These are phyloP conservation scores for Nakazawaea populi DNA, from an alignment of 805 yeast genomes.

Conservation along the genomic window DNA sequence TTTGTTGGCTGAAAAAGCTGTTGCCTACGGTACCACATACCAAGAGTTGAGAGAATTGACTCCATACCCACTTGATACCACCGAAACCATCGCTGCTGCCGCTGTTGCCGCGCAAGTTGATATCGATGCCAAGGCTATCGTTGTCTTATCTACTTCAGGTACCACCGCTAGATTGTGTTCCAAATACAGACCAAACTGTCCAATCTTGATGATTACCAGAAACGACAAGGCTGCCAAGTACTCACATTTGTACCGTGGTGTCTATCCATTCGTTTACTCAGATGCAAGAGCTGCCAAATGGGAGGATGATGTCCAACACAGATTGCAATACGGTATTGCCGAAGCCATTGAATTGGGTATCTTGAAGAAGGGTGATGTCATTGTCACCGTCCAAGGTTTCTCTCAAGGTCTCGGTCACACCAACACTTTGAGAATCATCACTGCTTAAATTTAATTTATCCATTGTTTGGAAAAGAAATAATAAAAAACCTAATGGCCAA, in stretches of 20 bases:
- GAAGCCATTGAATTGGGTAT: constrained; percentile 86
- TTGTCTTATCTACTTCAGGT: constrained; percentile 94
- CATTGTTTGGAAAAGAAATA: too few species aligned
- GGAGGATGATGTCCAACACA: constrained; percentile 94
- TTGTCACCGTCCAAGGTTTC: constrained; percentile 98
- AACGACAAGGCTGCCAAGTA: constrained; percentile 89
- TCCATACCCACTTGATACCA: constrained; percentile 82
- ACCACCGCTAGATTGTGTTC: constrained; percentile 92
- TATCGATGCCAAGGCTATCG: constrained; percentile 94
- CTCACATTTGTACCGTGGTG: constrained; percentile 97
- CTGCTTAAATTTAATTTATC: constrained; percentile 40
- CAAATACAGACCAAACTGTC: constrained; percentile 96
- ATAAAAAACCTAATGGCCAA: too few species aligned
- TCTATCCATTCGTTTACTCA: constrained; percentile 88
- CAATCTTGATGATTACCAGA: constrained; percentile 97
- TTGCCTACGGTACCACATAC: constrained; percentile 77
- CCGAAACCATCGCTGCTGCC: constrained; percentile 96
- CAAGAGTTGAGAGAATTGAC: constrained; percentile 86
- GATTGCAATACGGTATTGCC: constrained; percentile 88
- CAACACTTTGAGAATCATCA: constrained; percentile 91
- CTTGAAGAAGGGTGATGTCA: constrained; percentile 79
- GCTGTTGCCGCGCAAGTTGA: constrained; percentile 96
- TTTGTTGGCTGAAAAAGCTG: constrained; percentile 93
- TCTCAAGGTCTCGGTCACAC: constrained; percentile 98
- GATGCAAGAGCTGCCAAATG: constrained; percentile 69